These are phyloP conservation scores for Pseudodiploospora longispora DNA, from an alignment of 2,329 filamentous ascomycete genomes.

Conservation along the genomic window DNA sequence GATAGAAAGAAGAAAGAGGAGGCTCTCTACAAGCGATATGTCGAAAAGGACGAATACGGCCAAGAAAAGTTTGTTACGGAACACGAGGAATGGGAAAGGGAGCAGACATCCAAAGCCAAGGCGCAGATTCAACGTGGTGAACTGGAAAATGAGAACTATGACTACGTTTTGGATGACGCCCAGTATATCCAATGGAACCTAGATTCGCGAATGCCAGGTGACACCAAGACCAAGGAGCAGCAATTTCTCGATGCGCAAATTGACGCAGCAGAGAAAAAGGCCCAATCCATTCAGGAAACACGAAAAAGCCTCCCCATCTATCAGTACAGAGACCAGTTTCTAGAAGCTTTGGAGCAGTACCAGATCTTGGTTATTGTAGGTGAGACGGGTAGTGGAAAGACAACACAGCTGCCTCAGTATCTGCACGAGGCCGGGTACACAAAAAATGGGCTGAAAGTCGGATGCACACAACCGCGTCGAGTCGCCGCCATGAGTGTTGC, in stretches of 20 bases:
- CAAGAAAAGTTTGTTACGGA: constrained; percentile 88
- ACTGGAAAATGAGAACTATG: constrained; percentile 74
- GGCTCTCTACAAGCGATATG: constrained; percentile 81
- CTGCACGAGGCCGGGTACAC: constrained; percentile 87
- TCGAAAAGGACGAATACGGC: constrained; percentile 79
- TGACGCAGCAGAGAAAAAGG: constrained; percentile 81
- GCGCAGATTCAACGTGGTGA: constrained; percentile 72
- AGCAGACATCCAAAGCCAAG: constrained; percentile 81
- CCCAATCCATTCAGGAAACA: constrained; percentile 82
- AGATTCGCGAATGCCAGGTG: constrained; percentile 64
- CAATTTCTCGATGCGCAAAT: constrained; percentile 71
- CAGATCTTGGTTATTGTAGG: constrained; percentile 89
- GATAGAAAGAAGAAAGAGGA: constrained; percentile 82
- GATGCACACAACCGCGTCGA: constrained; percentile 87
- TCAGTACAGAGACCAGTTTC: constrained; percentile 73
- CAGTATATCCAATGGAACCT: constrained; percentile 81
- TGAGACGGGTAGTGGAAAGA: constrained; percentile 93
- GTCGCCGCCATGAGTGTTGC: constrained; percentile 97
- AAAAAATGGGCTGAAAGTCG: constrained; percentile 74
- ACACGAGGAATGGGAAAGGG: constrained; percentile 90
- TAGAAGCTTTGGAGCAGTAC: constrained; percentile 76
- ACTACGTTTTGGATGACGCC: constrained; percentile 85
- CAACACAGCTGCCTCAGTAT: constrained; percentile 90
- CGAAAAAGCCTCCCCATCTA: constrained; percentile 87
- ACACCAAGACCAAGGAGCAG: constrained; percentile 69